Evolutionary conservation across 1,284 basidiomycete genomes (phyloP).

Genomic region (Ceratobasidium sp.): DNA sequence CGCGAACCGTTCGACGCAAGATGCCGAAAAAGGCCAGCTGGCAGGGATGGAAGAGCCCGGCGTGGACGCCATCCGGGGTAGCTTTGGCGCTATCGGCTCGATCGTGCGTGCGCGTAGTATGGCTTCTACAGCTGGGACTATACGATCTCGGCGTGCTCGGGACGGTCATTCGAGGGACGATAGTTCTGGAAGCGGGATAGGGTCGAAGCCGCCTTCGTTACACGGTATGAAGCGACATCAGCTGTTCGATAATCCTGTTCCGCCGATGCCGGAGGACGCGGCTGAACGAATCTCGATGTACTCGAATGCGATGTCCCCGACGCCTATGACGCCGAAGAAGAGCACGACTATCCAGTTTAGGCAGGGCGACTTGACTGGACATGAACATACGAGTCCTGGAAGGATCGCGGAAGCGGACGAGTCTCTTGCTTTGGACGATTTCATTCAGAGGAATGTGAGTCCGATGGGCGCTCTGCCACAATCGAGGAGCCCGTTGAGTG

Average conservation of each 20-base stretch:
- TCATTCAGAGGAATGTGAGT: conserved; percentile 21
- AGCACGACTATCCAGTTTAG: conserved; percentile 82
- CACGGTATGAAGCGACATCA: conserved; percentile 68
- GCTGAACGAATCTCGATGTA: conserved; percentile 55
- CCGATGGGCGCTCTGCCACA: not conserved
- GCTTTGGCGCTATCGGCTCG: conserved; percentile 88
- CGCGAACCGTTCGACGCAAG: conserved; percentile 78
- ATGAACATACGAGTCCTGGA: conserved; percentile 14
- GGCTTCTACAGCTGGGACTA: conserved; percentile 46
- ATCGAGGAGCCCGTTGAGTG: conserved; percentile 6
- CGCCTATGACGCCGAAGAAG: conserved; percentile 24
- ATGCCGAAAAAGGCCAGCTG: conserved; percentile 58
- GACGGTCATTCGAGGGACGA: conserved; percentile 48
- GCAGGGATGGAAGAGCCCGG: conserved; percentile 80
- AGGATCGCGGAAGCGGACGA: not conserved
- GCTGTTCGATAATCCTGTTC: conserved; percentile 81
- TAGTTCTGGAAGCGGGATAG: conserved; percentile 17
- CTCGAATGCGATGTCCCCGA: not conserved
- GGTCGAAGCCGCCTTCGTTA: conserved; percentile 3
- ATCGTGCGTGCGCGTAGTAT: conserved; percentile 85
- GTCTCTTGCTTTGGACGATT: conserved; percentile 27
- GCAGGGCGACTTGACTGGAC: conserved; percentile 70
- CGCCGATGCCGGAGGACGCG: conserved; percentile 41
- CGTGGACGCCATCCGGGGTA: conserved; percentile 89
- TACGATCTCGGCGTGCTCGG: conserved; percentile 46